A percentile compares a stretch with the other conserved stretches of the same genome.
Evolutionary conservation across 139 green algal genomes (phyloP).

Genomic region (Coelastrella sp.): DNA sequence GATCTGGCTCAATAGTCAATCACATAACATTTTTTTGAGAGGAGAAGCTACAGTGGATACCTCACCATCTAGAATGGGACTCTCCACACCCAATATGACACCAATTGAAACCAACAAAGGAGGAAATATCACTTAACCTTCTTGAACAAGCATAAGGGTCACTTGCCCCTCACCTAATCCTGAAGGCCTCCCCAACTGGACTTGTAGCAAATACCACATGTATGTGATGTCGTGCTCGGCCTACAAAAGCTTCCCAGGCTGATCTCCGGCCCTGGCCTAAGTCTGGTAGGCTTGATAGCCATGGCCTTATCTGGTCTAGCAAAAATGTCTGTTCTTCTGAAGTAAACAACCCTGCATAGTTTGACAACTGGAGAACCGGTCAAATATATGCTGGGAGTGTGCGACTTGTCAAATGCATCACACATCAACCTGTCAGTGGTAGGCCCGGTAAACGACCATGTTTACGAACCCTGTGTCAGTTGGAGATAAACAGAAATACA

Average conservation of each 20-base stretch:
- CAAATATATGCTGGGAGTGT: background rate
- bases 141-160: background rate
- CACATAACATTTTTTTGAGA: too few species aligned
- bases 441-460: too few species aligned
- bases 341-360: slow-evolving; percentile 33
- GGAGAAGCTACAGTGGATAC: too few species aligned
- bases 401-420: too few species aligned
- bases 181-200: slow-evolving; percentile 86
- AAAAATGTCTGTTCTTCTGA: slow-evolving; percentile 49
- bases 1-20: too few species aligned
- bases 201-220: slow-evolving; percentile 89
- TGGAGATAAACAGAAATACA: too few species aligned
- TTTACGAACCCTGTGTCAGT: too few species aligned
- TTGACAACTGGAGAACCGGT: background rate
- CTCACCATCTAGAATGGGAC: too few species aligned
- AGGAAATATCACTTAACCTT: too few species aligned
- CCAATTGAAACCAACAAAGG: too few species aligned
- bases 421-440: too few species aligned
- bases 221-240: slow-evolving; percentile 74
- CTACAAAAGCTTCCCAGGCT: slow-evolving; percentile 87
- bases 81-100: too few species aligned
- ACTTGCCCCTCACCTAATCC: slow-evolving; percentile 52
- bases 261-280: slow-evolving; percentile 80
- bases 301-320: slow-evolving; percentile 45
- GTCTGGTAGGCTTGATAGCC: slow-evolving; percentile 36